phyloP scores from a whole-genome alignment of 2,329 filamentous ascomycete species.

The Chaetomium strumarium region DNA sequence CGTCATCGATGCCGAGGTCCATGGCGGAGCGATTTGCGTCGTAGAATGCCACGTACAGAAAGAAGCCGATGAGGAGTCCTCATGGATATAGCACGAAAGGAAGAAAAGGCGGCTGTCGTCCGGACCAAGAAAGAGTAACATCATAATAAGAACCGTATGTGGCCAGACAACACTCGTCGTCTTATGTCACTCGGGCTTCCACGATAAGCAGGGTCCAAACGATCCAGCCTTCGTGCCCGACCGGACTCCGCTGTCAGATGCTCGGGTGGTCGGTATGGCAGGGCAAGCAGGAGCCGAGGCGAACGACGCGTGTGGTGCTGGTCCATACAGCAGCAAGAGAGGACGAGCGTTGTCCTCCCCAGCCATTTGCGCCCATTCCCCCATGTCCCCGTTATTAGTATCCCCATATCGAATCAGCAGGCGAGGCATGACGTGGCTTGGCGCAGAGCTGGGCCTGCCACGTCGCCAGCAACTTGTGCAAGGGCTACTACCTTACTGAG shows the following conservation, averaged over 20 bases:
- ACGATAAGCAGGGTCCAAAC: background rate
- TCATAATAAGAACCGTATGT: background rate
- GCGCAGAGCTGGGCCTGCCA: conserved; percentile 2
- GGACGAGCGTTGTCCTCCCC: background rate
- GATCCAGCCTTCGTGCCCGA: conserved; percentile 10
- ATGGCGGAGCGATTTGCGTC: background rate
- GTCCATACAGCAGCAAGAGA: background rate
- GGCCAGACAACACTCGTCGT: background rate
- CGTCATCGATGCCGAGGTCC: background rate
- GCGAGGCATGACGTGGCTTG: conserved; percentile 11
- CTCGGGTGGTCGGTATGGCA: conserved; percentile 4
- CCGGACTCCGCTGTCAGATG: conserved; percentile 3
- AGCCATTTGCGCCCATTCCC: background rate
- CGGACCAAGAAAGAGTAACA: too few species aligned
- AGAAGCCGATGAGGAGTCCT: background rate
- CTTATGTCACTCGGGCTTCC: conserved; percentile 3
- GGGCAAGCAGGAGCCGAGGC: conserved; percentile 1
- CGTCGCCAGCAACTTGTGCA: conserved; percentile 2
- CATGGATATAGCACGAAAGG: too few species aligned
- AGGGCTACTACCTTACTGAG: background rate
- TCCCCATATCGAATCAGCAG: background rate
- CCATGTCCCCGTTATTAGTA: too few species aligned
- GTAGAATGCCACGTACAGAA: background rate
- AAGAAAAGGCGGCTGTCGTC: too few species aligned
- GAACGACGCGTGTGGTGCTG: background rate